Percentiles rank a stretch among this genome's conserved stretches.
Evolutionary conservation across 2,329 filamentous ascomycete species (phyloP).

Genomic region (Xylaria sp.): DNA sequence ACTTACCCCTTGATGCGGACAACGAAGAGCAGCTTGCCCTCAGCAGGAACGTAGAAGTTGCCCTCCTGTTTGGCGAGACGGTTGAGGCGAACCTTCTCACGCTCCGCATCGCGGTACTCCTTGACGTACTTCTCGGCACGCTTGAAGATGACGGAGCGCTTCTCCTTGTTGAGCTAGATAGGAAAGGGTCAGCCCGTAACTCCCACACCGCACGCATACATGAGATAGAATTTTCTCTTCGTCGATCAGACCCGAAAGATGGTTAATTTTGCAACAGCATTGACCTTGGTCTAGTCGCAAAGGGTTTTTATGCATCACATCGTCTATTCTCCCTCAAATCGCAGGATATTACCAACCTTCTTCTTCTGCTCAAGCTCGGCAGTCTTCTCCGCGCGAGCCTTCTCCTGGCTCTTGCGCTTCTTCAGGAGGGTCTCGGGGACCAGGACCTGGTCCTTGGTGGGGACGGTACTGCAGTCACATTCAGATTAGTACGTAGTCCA

Average conservation of each 20-base stretch:
- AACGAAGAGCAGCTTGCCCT: constrained; percentile 96
- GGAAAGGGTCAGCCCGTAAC: constrained; percentile 41
- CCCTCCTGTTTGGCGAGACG: constrained; percentile 90
- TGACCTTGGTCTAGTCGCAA: constrained; percentile 93
- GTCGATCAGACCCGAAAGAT: constrained; percentile 98
- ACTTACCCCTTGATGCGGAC: constrained; percentile 95
- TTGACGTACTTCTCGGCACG: constrained; percentile 99
- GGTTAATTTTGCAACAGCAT: constrained; percentile 98
- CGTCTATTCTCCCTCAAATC: constrained; percentile 35
- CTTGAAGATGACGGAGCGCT: constrained; percentile 99
- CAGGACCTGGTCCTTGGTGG: constrained; percentile 88
- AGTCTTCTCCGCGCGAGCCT: constrained; percentile 88
- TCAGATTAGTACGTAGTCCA: constrained; percentile 82
- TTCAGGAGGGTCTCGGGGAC: constrained; percentile 99
- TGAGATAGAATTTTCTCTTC: constrained; percentile 26
- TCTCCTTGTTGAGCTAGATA: constrained; percentile 91
- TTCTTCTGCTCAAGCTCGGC: constrained; percentile 84
- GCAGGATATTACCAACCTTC: constrained; percentile 68
- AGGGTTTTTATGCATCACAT: constrained; percentile 87
- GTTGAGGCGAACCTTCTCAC: constrained; percentile 93
- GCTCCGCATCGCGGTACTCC: constrained; percentile 98
- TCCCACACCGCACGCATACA: constrained; percentile 9
- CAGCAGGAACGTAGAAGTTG: constrained; percentile 90
- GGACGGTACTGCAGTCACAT: constrained; percentile 71
- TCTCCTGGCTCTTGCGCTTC: constrained; percentile 99